Evolutionary conservation across 2,329 filamentous ascomycete genomes (phyloP), one percentile per base, ranked within the genome.

Genomic region (Aspergillus pseudotamarii): DNA sequence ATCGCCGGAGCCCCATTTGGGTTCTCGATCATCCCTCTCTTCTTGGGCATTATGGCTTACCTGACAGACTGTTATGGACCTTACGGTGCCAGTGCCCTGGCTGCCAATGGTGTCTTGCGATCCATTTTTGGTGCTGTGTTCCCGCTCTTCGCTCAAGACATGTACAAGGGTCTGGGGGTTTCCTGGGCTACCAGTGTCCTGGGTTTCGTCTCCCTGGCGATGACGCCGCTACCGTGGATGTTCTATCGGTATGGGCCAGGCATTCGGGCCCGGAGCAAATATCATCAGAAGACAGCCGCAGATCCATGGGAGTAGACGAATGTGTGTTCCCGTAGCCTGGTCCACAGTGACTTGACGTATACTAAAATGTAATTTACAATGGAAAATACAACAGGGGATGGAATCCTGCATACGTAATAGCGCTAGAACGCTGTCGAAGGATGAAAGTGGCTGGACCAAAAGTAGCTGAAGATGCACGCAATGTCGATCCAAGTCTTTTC

Each of bases 1-100:
- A 54, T 68, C 11, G 60, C 59, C 28, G 57, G 57, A 4, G 59
- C 59, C 2, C 50, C 63, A 8, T 69, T 69, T 43, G 69, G 69
- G 6, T 64, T 66, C 45, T 64, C 64, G 0, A 60, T 66, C 9
- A 60, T 68, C 6, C 59, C 59, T 0, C 61, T 71, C 38, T 68
- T 71, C 38, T n/a, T 50, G 16, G 46, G 46, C 16, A 50, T 50
- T 10, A 50, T 26, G 26, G 26, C 46, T 14, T 50, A 50, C 46
- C 26, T 50, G 8, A 50, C 46, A 10, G 46, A 50, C 26, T 50
- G 46, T 10, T 50, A 50, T 26, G 46, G 46, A 8, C 46, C 46
- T 8, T 50, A 50, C 4, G 46, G 46, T 10, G 46, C 46, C 16
- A 50, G 46, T 30, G 46, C 46, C 4, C 46, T 50, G 11, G 46